Evolutionary conservation across 768 basidiomycete genomes (phyloP).

Genomic region (Sporobolomyces pararoseus): DNA sequence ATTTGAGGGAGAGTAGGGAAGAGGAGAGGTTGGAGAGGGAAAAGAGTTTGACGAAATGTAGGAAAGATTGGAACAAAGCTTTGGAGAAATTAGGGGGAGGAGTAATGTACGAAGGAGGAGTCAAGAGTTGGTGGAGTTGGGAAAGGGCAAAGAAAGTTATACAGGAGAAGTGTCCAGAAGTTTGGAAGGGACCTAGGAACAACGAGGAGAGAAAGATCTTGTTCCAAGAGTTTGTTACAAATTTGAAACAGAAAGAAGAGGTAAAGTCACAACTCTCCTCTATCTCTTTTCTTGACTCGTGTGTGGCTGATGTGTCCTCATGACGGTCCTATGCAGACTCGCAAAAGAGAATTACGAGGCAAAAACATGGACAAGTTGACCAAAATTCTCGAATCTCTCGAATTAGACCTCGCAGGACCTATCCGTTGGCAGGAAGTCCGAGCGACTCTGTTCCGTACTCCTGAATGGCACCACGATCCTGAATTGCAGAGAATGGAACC

Average conservation of each 20-base stretch:
- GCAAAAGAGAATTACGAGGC: conserved; percentile 66
- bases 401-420: conserved; percentile 80
- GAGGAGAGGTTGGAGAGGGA: conserved; percentile 85
- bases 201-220: conserved; percentile 80
- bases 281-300: neutral
- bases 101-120: conserved; percentile 71
- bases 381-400: conserved; percentile 74
- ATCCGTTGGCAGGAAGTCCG: conserved; percentile 79
- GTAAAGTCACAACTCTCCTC: conserved; percentile 54
- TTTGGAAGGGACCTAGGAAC: conserved; percentile 71
- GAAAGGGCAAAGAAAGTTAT: conserved; percentile 55
- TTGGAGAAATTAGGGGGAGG: conserved; percentile 88
- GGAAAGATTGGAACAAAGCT: conserved; percentile 70
- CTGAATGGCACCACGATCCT: conserved; percentile 70
- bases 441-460: conserved; percentile 67
- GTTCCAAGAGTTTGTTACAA: conserved; percentile 85
- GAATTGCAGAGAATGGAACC: conserved; percentile 80
- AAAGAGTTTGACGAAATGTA: conserved; percentile 59
- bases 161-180: conserved; percentile 64
- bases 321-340: conserved; percentile 65
- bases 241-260: conserved; percentile 82
- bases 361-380: conserved; percentile 69
- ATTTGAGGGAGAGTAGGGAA: conserved; percentile 67
- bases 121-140: conserved; percentile 50
- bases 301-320: too few relatives aligned